Evolutionary conservation across 495 filamentous ascomycete species (phyloP).

Genomic region (Penicillium ucsense): DNA sequence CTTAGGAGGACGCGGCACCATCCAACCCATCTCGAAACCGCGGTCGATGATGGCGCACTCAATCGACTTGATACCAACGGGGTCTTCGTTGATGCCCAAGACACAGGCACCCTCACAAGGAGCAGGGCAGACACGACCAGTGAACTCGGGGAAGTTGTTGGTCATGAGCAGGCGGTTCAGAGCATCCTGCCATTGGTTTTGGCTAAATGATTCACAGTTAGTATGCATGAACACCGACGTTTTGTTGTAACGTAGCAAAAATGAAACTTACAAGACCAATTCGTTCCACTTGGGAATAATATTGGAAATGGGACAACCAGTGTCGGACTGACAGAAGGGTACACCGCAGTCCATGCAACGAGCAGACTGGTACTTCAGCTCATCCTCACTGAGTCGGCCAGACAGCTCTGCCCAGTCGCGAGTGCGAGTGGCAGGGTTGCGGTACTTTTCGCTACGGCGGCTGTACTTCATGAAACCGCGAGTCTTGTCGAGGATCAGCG

Average conservation of each 20-base stretch:
- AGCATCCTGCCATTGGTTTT: constrained; percentile 90
- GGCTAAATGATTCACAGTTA: constrained; percentile 3
- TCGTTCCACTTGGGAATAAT: constrained; percentile 99
- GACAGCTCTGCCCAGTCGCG: constrained; percentile 96
- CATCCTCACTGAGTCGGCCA: constrained; percentile 82
- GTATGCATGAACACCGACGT: too few relatives aligned
- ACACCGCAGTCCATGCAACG: constrained; percentile 99
- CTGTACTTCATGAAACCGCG: constrained; percentile 98
- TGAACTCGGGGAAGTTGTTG: constrained; percentile 99
- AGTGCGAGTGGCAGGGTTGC: constrained; percentile 72
- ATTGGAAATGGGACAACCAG: constrained; percentile 96
- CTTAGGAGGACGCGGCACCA: constrained; percentile 75
- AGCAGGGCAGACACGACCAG: constrained; percentile 94
- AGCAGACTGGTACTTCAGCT: constrained; percentile 96
- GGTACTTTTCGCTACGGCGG: constrained; percentile 91
- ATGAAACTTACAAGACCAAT: constrained; percentile 52
- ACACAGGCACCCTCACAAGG: constrained; percentile 98
- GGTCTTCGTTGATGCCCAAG: constrained; percentile 96
- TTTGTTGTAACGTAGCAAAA: neutral
- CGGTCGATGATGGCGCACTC: constrained; percentile 99
- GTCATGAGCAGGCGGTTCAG: constrained; percentile 95
- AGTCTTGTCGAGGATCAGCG: constrained; percentile 94
- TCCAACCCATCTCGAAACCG: constrained; percentile 99
- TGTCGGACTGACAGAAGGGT: constrained; percentile 97
- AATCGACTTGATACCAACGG: constrained; percentile 97